These are phyloP conservation scores for Talaromyces proteolyticus DNA, from an alignment of 495 filamentous ascomycete genomes.

Conservation along the genomic window DNA sequence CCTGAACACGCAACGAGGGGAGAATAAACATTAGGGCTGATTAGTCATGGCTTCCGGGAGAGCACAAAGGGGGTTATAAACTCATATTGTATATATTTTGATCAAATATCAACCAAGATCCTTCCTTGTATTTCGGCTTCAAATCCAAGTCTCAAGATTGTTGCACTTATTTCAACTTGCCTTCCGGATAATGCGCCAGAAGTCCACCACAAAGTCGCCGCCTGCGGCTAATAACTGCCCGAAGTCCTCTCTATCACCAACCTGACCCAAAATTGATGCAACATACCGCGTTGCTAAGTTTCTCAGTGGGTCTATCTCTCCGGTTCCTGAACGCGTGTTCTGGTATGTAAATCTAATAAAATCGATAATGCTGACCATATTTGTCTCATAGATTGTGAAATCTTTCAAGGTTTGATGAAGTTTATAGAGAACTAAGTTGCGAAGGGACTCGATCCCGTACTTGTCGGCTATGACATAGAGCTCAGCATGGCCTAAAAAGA, in stretches of 20 bases:
- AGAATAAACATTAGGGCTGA: too few species aligned
- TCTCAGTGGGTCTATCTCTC: slow-evolving; percentile 7
- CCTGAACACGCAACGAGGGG: too few species aligned
- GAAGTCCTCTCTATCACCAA: slow-evolving; percentile 14
- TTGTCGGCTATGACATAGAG: slow-evolving; percentile 35
- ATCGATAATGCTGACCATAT: slow-evolving; percentile 20
- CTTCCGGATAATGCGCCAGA: slow-evolving; percentile 16
- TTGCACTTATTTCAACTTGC: too few species aligned
- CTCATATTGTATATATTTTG: too few species aligned
- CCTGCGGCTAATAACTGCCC: slow-evolving; percentile 17
- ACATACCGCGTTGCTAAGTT: slow-evolving; percentile 13
- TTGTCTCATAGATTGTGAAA: slow-evolving; percentile 21
- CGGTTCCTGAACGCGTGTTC: slow-evolving; percentile 11
- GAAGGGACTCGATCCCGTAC: slow-evolving; percentile 26
- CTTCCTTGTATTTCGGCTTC: too few species aligned
- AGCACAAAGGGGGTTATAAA: too few species aligned
- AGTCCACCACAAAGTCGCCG: slow-evolving; percentile 22
- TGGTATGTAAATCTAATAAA: slow-evolving; percentile 27
- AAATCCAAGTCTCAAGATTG: too few species aligned
- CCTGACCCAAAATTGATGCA: slow-evolving; percentile 15
- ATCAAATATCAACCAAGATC: too few species aligned
- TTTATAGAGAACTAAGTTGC: slow-evolving; percentile 24
- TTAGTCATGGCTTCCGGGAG: too few species aligned
- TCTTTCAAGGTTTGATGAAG: slow-evolving; percentile 20
- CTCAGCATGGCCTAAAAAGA: slow-evolving; percentile 29